Base-by-base conservation (phyloP, 306 rosid genomes). In the Alnus glutinosa region DNA sequence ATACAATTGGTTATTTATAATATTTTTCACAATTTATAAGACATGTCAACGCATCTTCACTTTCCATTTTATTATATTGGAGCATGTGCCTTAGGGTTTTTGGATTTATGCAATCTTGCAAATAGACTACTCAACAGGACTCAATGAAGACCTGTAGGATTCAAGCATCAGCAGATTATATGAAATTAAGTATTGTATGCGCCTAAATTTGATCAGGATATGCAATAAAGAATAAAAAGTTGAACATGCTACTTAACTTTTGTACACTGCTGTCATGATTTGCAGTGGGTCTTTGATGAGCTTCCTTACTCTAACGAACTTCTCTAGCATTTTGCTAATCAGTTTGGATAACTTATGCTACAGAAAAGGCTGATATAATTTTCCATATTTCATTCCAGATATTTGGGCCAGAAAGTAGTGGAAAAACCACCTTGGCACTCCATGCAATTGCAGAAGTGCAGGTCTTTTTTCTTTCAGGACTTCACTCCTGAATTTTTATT, bases 391-490 rank as follows among this genome's bases (percentile, higher is more conserved):
- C 30, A 76, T 81, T 83, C 52, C 81, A 95, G 99, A 95, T 95
- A 84, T 95, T 75, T 87, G 99, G 98, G 77, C 99, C 96, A 55
- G 99, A 95, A 86, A 95, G 99, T 88, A 93, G 99, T 88, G 98
- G 99, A 75, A 95, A 95, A 86, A 95, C 99, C 79, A 95, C 99
- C 80, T 66, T 95, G 73, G 99, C 99, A 70, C 95, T 95, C 78
- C 99, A 95, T 85, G 99, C 98, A 73, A 95, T 95, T 75, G 98
- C 98, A 44, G 98, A 95, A 88, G 97, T 95, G 77, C 99, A 95
- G 93, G 97, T 95, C 84, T 42, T 71, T 66, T 46, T 44, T 83
- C 78, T 84, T 36, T 79, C 54, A 73, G 46, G 54, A 57, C 37
- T 79, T 79, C 77, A 73, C 47, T 16, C 58, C 44, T 37, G 18